Evolutionary conservation across 345 rosid genomes (phyloP).

Genomic region (Streptanthus diversifolius): DNA sequence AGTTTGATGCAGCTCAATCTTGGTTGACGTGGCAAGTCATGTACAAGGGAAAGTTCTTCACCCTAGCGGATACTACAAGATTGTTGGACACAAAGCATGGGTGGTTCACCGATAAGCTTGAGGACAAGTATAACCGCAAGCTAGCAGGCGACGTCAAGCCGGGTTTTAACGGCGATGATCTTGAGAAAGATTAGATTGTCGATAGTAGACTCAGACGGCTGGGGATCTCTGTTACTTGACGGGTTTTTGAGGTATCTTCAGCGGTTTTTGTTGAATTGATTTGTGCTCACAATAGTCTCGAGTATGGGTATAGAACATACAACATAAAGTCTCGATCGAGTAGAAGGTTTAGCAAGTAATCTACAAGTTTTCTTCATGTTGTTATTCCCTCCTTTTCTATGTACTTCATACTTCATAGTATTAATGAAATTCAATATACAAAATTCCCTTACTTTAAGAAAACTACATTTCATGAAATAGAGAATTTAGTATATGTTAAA

Average conservation of each 20-base stretch:
- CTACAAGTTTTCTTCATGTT: neutral
- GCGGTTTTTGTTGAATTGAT: neutral
- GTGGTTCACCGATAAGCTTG: slow-evolving; percentile 7
- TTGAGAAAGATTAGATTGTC: slow-evolving; percentile 13
- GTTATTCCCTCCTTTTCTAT: neutral
- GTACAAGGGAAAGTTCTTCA: neutral
- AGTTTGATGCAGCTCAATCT: too few species aligned
- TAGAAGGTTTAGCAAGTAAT: slow-evolving; percentile 2
- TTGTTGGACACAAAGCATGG: neutral
- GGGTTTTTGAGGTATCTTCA: slow-evolving; percentile 14
- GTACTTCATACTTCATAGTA: neutral
- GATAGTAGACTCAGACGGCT: neutral
- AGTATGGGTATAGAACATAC: neutral
- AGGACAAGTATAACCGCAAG: neutral
- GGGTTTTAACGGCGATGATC: neutral
- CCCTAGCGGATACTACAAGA: neutral
- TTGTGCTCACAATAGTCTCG: neutral
- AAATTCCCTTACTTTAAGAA: neutral
- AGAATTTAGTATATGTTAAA: neutral
- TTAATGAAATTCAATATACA: neutral
- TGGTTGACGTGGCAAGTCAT: slow-evolving; percentile 19
- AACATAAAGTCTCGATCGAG: too few species aligned
- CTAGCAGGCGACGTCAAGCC: neutral
- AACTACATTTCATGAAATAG: neutral
- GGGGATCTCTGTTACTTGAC: neutral